Evolutionary conservation across 2,329 filamentous ascomycete genomes (phyloP).

Genomic region (Pyrenophora seminiperda): DNA sequence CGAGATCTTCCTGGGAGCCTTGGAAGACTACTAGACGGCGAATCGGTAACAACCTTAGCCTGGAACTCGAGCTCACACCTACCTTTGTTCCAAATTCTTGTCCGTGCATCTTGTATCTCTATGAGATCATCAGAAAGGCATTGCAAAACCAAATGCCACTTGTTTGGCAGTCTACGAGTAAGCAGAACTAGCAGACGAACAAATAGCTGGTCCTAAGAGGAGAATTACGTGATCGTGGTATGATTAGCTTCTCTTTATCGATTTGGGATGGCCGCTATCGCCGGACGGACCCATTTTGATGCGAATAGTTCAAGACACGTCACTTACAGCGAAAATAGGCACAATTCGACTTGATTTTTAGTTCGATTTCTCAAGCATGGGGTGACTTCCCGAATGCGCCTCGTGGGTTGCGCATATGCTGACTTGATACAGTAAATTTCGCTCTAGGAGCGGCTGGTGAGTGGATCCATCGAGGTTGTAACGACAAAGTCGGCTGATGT

Average conservation of each 20-base stretch:
- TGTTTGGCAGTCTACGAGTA: constrained; percentile 2
- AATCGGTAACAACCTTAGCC: constrained; percentile 1
- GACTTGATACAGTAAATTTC: constrained; percentile 36
- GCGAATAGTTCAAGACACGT: not conserved
- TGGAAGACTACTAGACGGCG: not conserved
- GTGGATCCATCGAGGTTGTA: constrained; percentile 8
- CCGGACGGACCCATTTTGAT: not conserved
- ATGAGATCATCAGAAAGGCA: not conserved
- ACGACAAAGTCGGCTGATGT: constrained; percentile 7
- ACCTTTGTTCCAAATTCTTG: constrained; percentile 1
- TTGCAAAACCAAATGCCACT: constrained; percentile 5
- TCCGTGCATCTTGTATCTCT: not conserved
- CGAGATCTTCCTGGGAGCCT: constrained; percentile 2
- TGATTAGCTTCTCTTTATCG: not conserved
- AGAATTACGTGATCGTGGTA: constrained; percentile 8
- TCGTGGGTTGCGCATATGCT: not conserved
- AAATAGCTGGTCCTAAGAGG: not conserved
- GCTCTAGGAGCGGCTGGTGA: constrained; percentile 42
- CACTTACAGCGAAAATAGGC: constrained; percentile 6
- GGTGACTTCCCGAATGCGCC: constrained; percentile 3
- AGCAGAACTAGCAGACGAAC: not conserved
- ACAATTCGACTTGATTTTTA: constrained; percentile 7
- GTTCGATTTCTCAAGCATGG: constrained; percentile 9
- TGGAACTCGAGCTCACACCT: constrained; percentile 2
- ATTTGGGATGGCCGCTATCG: not conserved